Percentiles rank a stretch among this genome's conserved stretches.
phyloP scores from a whole-genome alignment of 495 filamentous ascomycete species.

The Tuber indicum region DNA sequence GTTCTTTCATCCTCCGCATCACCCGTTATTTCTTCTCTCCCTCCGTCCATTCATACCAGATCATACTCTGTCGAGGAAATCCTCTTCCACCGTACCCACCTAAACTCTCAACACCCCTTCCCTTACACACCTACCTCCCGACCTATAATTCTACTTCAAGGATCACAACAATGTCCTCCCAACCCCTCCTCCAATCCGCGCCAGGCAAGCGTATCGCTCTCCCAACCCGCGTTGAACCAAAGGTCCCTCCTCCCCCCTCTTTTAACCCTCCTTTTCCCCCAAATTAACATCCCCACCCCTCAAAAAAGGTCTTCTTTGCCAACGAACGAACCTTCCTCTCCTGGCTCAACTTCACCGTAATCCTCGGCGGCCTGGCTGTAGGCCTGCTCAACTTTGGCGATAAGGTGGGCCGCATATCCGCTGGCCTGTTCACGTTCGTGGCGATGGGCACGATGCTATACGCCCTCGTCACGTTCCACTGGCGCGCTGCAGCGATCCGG shows the following conservation, averaged over 20 bases:
- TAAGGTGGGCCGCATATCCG: constrained; percentile 80
- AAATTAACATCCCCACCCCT: constrained; percentile 5
- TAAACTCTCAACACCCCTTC: not conserved
- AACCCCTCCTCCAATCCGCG: constrained; percentile 86
- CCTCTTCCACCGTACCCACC: not conserved
- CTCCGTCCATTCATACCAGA: not conserved
- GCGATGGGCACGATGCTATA: constrained; percentile 96
- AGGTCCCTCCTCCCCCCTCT: constrained; percentile 43
- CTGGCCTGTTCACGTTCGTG: constrained; percentile 86
- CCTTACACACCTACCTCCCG: not conserved
- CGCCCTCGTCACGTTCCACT: constrained; percentile 90
- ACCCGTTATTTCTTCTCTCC: not conserved
- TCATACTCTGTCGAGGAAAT: constrained; percentile 5
- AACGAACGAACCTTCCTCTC: constrained; percentile 98
- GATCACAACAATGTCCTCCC: constrained; percentile 67
- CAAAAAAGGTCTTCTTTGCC: constrained; percentile 79
- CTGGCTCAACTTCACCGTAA: constrained; percentile 97
- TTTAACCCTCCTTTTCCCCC: not conserved
- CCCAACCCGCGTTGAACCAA: constrained; percentile 94
- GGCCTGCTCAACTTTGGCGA: constrained; percentile 98
- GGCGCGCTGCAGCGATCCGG: constrained; percentile 88
- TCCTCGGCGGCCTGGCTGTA: constrained; percentile 89
- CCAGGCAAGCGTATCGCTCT: constrained; percentile 98
- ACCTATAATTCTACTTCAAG: constrained; percentile 4
- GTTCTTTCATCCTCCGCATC: not conserved